Evolutionary conservation across 2,329 filamentous ascomycete genomes (phyloP), one percentile per base, ranked within the genome.

Genomic region (Arthroderma uncinatum): DNA sequence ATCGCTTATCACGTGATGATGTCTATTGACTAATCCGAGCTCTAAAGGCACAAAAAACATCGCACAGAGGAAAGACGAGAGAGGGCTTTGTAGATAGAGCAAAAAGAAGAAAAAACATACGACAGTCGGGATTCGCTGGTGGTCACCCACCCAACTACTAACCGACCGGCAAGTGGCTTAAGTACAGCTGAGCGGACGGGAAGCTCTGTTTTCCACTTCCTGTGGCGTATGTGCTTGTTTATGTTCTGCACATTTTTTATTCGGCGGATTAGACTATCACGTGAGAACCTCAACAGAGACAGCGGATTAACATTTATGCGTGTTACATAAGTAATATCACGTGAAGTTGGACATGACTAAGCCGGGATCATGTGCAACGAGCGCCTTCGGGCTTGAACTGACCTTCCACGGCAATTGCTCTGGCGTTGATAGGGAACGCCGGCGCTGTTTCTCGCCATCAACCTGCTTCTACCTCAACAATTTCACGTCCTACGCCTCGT

Each of bases 71-170:
- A n/a, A n/a, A n/a, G n/a, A n/a, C n/a, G n/a, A n/a, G n/a, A n/a
- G n/a, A n/a, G n/a, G n/a, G n/a, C n/a, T n/a, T n/a, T n/a, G n/a
- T n/a, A n/a, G n/a, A n/a, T n/a, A 36, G 34, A 36, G 34, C 34
- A 36, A 60, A 59, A 50, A 57, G 57, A 59, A 47, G 57, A 50
- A 64, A 67, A 70, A 69, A 74, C 69, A 71, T 73, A 70, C 70
- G 71, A 73, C 71, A 74, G 71, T 65, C 65, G 68, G 71, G 70
- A 74, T 73, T 74, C 71, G 70, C 71, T 72, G 70, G 71, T 74
- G 72, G 72, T 74, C 71, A 74, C 71, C 71, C 72, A 74, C 72
- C 71, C 69, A 72, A 74, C 71, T 74, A 74, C 71, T 74, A 74
- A 73, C 71, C 69, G 64, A 65, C 71, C 72, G 71, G 72, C 71